Base-by-base conservation (phyloP, 2,329 filamentous ascomycete genomes). In the Cladosporium sp. region DNA sequence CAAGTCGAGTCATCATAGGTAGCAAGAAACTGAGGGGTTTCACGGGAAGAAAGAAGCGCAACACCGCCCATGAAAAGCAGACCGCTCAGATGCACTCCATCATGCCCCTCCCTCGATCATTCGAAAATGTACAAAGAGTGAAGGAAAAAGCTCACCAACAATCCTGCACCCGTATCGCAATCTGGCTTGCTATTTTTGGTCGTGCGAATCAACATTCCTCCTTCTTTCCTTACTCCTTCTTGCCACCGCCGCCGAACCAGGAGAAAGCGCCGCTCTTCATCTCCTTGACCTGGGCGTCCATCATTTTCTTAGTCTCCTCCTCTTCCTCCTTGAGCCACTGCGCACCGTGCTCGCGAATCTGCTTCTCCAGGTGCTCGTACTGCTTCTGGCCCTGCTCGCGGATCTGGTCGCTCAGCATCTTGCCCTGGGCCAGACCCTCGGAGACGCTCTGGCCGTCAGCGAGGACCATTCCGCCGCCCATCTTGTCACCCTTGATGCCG, bases 261-360 rank as follows among this genome's bases (percentile, higher is more conserved):
- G 81, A 75, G 32, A 78, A 76, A 62, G 93, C 83, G 22, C 84
- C 85, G 52, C 79, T 80, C 79, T 92, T 93, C 88, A 95, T 95
- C 64, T 80, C 88, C 72, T 86, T 87, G 85, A 95, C 91, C 61
- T 86, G 85, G 71, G 95, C 90, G 64, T 95, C 87, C 69, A 91
- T 87, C 55, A 84, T 78, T 76, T 89, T 91, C 76, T 96, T 92
- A 74, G 91, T 85, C 66, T 88, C 81, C 42, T 84, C 84, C 38
- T 87, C 86, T 77, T 95, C 91, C 69, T 97, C 92, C 75, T 91
- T 91, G 59, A 98, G 77, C 88, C 91, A 96, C 73, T 92, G 89
- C 68, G 92, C 89, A 46, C 91, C 93, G 66, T 97, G 93, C 69
- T 94, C 86, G 40, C 86, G 80, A 61, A 98, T 95, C 73, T 95